phyloP scores from a whole-genome alignment of 31 red algal genomes.

The Asparagopsis taxiformis region DNA sequence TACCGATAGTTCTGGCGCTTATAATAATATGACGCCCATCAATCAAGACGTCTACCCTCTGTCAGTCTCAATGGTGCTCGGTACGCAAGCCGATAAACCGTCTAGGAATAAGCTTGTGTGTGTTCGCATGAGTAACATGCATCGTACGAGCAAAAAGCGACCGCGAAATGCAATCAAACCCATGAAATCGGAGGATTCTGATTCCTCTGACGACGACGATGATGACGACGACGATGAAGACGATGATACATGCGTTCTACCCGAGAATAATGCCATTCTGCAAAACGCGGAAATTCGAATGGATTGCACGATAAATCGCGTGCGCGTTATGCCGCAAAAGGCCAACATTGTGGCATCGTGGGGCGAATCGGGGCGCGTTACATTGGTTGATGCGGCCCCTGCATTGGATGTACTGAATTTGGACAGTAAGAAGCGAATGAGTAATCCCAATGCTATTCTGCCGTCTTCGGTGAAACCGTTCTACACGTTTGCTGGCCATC shows the following conservation, averaged over 20 bases:
- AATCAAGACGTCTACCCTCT: slow-evolving; percentile 21
- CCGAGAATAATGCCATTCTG: slow-evolving; percentile 31
- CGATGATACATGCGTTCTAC: neutral
- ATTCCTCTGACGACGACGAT: slow-evolving; percentile 43
- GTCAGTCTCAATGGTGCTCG: slow-evolving; percentile 38
- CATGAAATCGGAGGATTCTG: slow-evolving; percentile 2
- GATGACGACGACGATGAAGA: slow-evolving; percentile 34
- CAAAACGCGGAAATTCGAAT: slow-evolving; percentile 41
- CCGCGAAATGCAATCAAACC: slow-evolving; percentile 14
- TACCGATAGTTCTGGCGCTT: neutral
- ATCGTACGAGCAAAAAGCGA: slow-evolving; percentile 14
- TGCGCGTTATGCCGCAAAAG: slow-evolving; percentile 74
- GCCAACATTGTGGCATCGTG: slow-evolving; percentile 73
- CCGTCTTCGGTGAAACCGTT: slow-evolving; percentile 41
- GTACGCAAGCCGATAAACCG: slow-evolving; percentile 48
- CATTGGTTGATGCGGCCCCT: slow-evolving; percentile 45
- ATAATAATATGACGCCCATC: slow-evolving; percentile 29
- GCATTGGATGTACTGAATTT: slow-evolving; percentile 36
- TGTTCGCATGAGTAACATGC: slow-evolving; percentile 48
- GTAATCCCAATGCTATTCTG: slow-evolving; percentile 13
- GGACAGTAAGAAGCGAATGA: slow-evolving; percentile 35
- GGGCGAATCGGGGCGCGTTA: slow-evolving; percentile 62
- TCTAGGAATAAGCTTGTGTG: slow-evolving; percentile 58
- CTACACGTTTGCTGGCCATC: slow-evolving; percentile 46
- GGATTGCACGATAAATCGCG: slow-evolving; percentile 69